Base-by-base conservation (phyloP, 768 basidiomycete species). In the Lentinula boryana region DNA sequence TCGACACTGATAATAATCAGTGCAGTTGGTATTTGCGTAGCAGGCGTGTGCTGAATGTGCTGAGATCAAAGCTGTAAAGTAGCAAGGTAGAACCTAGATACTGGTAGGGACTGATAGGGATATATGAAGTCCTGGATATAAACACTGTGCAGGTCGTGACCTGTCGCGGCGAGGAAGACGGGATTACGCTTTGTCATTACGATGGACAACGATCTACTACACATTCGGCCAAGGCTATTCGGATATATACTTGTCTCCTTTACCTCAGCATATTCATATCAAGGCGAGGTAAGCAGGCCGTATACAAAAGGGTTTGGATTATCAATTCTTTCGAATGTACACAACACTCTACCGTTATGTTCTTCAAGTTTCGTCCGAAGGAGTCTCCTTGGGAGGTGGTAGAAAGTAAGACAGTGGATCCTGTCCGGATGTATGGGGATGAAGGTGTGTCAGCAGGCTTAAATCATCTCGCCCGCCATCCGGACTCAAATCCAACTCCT, bases 321-420 rank as follows among this genome's bases (percentile, higher is more conserved):
- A 23, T 16, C 23, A 52, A 52, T 33, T 10, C 13, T 6, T 9
- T 9, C 46, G 46, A 23, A 48, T 18, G 21, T 48, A 21, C 46
- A 48, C 21, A 23, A 2, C 36, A 16, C 51, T 16, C 31, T 3
- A 38, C 31, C 55, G 36, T 49, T 41, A 58, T 70, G 69, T 71
- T 80, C 65, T 75, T 80, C 65, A 73, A 64, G 23, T 81, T 87
- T 65, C 79, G 83, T 63, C 78, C 83, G 62, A 82, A 78, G 63
- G 82, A 87, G 67, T 74, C 74, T 8, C 82, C 88, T 40, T 92
- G 90, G 90, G 90, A 92, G 74, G 89, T 91, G 44, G 86, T 91
- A 32, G 84, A 85, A 61, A 84, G 78, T 68, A 82, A 80, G 67
- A 72, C 76, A 35, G 82, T 92, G 53, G 81, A 85, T 50, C 85